Evolutionary conservation across 805 yeast species (phyloP).

Genomic region (Wickerhamomyces bisporus): DNA sequence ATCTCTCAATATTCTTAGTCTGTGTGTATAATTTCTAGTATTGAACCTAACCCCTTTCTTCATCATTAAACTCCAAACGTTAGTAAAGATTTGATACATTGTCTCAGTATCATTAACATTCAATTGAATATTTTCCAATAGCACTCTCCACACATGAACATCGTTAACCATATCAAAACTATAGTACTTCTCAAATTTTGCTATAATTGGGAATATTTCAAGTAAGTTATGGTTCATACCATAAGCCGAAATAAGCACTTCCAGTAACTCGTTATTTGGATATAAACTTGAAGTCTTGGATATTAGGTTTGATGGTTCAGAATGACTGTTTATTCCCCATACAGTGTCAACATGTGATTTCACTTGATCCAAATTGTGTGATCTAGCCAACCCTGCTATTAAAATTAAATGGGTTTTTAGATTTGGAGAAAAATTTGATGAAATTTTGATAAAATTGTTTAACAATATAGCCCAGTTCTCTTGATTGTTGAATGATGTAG

Average conservation of each 20-base stretch:
- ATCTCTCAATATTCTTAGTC: conserved; percentile 7
- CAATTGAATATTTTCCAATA: conserved; percentile 8
- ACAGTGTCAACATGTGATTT: conserved; percentile 14
- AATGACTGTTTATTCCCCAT: conserved; percentile 18
- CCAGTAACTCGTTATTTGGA: conserved; percentile 16
- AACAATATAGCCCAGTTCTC: conserved; percentile 1
- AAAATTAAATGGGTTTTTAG: conserved; percentile 17
- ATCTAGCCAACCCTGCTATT: conserved; percentile 17
- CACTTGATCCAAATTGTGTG: conserved; percentile 15
- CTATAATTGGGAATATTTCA: conserved; percentile 11
- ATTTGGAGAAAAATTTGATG: conserved; percentile 11
- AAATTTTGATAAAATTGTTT: conserved; percentile 3
- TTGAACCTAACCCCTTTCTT: conserved; percentile 7
- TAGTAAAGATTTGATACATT: conserved; percentile 5
- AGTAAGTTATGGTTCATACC: conserved; percentile 9
- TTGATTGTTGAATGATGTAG: background rate
- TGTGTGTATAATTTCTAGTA: conserved; percentile 9
- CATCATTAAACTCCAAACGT: conserved; percentile 16
- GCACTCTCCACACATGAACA: conserved; percentile 13
- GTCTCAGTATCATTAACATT: conserved; percentile 2
- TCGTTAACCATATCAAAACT: conserved; percentile 3
- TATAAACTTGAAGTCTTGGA: conserved; percentile 12
- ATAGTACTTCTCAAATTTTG: conserved; percentile 13
- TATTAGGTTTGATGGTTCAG: conserved; percentile 5
- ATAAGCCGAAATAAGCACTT: conserved; percentile 13